Evolutionary conservation across 2,329 filamentous ascomycete genomes (phyloP).

Genomic region (Proliferodiscus dingleyae): DNA sequence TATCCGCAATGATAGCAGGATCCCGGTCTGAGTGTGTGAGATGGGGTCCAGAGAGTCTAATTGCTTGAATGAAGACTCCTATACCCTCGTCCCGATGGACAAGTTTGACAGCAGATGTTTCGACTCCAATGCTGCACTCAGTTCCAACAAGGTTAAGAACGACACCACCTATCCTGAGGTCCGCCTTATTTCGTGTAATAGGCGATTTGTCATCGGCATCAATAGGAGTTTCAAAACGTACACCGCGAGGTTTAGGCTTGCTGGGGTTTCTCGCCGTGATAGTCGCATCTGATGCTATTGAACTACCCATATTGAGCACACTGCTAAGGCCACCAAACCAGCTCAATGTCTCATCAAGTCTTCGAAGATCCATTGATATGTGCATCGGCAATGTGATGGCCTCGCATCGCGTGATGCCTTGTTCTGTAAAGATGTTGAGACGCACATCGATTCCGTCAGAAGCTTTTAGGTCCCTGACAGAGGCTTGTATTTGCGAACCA

Average conservation of each 20-base stretch:
- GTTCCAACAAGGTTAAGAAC: conserved; percentile 72
- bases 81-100: conserved; percentile 70
- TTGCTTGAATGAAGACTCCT: conserved; percentile 67
- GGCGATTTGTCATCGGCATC: conserved; percentile 26
- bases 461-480: conserved; percentile 54
- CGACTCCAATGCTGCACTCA: conserved; percentile 67
- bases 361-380: conserved; percentile 70
- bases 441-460: conserved; percentile 54
- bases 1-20: conserved; percentile 56
- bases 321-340: conserved; percentile 91
- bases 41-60: conserved; percentile 70
- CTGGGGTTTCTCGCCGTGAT: conserved; percentile 34
- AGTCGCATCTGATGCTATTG: conserved; percentile 70
- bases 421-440: conserved; percentile 45
- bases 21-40: conserved; percentile 46
- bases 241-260: conserved; percentile 47
- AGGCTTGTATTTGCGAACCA: conserved; percentile 52
- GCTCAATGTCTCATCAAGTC: conserved; percentile 78
- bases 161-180: conserved; percentile 71
- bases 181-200: conserved; percentile 53
- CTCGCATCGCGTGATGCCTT: conserved; percentile 48
- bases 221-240: conserved; percentile 51
- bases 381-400: conserved; percentile 73
- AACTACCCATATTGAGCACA: conserved; percentile 81
- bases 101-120: conserved; percentile 77